A percentile compares a stretch with the other conserved stretches of the same genome.
Evolutionary conservation across 2,329 filamentous ascomycete genomes (phyloP).

Genomic region (Cladosporium cucumerinum): DNA sequence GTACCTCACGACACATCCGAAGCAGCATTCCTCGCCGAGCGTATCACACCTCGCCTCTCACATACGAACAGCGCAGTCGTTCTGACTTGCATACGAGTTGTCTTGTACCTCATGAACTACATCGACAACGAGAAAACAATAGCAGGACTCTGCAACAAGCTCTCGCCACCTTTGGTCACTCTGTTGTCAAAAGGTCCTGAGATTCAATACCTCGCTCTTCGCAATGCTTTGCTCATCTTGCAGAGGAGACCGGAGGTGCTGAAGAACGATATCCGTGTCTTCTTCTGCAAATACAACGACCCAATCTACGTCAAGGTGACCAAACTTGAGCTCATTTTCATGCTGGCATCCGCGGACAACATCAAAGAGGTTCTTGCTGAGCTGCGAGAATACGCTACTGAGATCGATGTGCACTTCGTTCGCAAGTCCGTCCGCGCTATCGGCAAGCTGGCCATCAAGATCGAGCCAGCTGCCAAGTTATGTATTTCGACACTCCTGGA

Average conservation of each 20-base stretch:
- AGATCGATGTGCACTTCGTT: slow-evolving; percentile 98
- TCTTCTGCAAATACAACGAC: slow-evolving; percentile 99
- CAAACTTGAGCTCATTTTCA: slow-evolving; percentile 97
- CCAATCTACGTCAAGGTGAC: slow-evolving; percentile 99
- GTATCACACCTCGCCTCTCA: slow-evolving; percentile 90
- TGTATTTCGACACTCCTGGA: slow-evolving; percentile 93
- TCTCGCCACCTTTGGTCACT: slow-evolving; percentile 92
- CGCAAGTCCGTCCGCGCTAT: slow-evolving; percentile 96
- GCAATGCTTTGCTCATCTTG: slow-evolving; percentile 90
- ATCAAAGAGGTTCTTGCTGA: slow-evolving; percentile 94
- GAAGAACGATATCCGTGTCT: slow-evolving; percentile 94
- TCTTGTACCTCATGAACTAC: slow-evolving; percentile 98
- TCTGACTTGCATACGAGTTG: slow-evolving; percentile 90
- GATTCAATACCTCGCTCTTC: slow-evolving; percentile 93
- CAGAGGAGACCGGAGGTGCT: slow-evolving; percentile 90
- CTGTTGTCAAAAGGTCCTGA: slow-evolving; percentile 93
- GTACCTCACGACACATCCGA: slow-evolving; percentile 88
- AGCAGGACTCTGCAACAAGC: slow-evolving; percentile 79
- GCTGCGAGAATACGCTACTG: slow-evolving; percentile 89
- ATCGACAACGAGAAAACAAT: slow-evolving; percentile 89
- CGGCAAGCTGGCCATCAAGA: slow-evolving; percentile 97
- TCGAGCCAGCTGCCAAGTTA: slow-evolving; percentile 83
- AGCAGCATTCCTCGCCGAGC: slow-evolving; percentile 83
- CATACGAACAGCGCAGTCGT: slow-evolving; percentile 97
- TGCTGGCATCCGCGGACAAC: slow-evolving; percentile 93